These are phyloP conservation scores for Pythium rhizo-oryzae DNA, from an alignment of 352 stramenopile genomes.

Conservation along the genomic window DNA sequence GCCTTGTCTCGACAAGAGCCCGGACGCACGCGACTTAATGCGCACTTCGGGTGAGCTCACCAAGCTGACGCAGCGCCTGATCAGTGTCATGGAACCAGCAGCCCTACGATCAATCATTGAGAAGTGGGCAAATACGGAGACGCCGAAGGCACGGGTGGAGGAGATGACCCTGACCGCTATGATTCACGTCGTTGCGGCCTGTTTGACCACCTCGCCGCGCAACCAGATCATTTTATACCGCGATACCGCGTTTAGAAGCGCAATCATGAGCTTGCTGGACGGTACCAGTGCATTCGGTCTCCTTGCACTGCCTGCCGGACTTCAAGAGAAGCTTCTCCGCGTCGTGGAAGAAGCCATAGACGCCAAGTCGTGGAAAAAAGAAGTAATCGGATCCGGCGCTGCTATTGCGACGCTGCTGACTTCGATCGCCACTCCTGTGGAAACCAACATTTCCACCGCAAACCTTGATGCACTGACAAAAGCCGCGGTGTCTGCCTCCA, in stretches of 20 bases:
- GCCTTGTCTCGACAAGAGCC: conserved; percentile 55
- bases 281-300: background rate
- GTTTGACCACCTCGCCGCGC: conserved; percentile 38
- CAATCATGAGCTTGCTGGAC: background rate
- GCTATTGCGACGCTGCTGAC: conserved; percentile 6
- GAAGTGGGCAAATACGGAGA: background rate
- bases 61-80: conserved; percentile 46
- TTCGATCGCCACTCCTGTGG: background rate
- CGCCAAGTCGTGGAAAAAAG: conserved; percentile 62
- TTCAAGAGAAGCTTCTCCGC: conserved; percentile 37
- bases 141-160: conserved; percentile 3
- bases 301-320: conserved; percentile 7
- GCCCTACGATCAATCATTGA: background rate
- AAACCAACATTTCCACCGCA: background rate
- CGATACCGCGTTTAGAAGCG: conserved; percentile 33
- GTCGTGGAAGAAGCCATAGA: conserved; percentile 55
- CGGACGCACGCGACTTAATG: conserved; percentile 46
- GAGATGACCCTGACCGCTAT: conserved; percentile 39
- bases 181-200: conserved; percentile 46
- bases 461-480: background rate
- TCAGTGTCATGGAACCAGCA: conserved; percentile 11
- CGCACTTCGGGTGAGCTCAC: conserved; percentile 59
- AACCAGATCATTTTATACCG: conserved; percentile 68
- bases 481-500: conserved; percentile 32
- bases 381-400: conserved; percentile 19